phyloP scores from a whole-genome alignment of 2,329 filamentous ascomycete species.

The Bipolaris gigantea region DNA sequence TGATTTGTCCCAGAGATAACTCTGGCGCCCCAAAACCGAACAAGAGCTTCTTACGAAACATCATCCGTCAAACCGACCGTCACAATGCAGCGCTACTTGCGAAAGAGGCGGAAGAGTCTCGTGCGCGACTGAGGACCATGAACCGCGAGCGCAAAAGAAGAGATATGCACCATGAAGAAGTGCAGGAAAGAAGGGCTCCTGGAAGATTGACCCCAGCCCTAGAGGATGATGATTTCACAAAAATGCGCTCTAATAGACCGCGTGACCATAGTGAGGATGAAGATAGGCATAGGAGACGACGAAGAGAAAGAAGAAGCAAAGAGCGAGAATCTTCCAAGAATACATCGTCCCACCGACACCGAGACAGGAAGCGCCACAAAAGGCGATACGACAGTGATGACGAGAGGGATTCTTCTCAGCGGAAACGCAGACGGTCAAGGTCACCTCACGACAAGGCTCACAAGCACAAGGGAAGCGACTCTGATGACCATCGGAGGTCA shows the following conservation, averaged over 20 bases:
- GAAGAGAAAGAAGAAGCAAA: constrained; percentile 10
- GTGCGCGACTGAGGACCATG: constrained; percentile 63
- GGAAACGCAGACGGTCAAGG: constrained; percentile 22
- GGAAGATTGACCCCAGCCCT: constrained; percentile 27
- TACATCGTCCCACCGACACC: constrained; percentile 6
- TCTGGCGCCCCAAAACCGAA: constrained; percentile 82
- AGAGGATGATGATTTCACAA: constrained; percentile 18
- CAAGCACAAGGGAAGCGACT: constrained; percentile 11
- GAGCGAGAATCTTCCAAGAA: constrained; percentile 5
- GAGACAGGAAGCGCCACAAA: constrained; percentile 19
- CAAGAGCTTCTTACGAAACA: constrained; percentile 82
- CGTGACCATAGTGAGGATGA: constrained; percentile 25
- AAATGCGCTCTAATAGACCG: constrained; percentile 23
- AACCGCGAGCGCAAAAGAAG: constrained; percentile 22
- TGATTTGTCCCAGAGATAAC: constrained; percentile 54
- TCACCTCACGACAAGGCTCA: constrained; percentile 16
- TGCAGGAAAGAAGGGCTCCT: constrained; percentile 20
- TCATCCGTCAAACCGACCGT: constrained; percentile 82
- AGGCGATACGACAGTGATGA: constrained; percentile 19
- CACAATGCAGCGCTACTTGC: constrained; percentile 87
- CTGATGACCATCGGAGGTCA: constrained; percentile 13
- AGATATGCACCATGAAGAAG: constrained; percentile 14
- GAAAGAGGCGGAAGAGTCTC: constrained; percentile 79
- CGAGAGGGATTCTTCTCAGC: constrained; percentile 13
- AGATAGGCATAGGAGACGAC: constrained; percentile 4